Base-by-base conservation (phyloP, 2,329 filamentous ascomycete species). In the Trichoderma pleuroti region DNA sequence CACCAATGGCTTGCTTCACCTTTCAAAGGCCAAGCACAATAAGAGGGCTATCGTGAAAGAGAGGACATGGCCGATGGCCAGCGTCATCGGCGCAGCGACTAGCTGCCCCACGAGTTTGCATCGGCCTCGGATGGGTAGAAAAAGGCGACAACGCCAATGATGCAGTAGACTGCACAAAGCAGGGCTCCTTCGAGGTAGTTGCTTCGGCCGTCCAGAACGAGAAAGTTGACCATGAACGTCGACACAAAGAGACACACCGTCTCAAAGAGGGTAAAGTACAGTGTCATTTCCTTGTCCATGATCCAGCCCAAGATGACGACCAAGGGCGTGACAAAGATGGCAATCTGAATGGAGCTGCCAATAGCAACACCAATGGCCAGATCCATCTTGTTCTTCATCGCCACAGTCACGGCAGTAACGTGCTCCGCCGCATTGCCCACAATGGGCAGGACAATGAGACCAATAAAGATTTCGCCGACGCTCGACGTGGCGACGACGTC, bases 201-300 rank as follows among this genome's bases (percentile, higher is more conserved):
- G 78, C 91, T 93, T 78, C 93, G 87, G 12, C 93, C 93, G 76
- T 97, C 93, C 72, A 95, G 84, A 62, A 97, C 93, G 72, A 97
- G 82, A 78, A 96, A 97, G 81, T 95, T 96, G 81, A 95, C 92
- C 73, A 97, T 93, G 74, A 97, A 90, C 9, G 93, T 90, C 65
- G 90, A 92, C 65, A 95, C 89, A 80, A 97, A 97, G 76, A 97
- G 87, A 70, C 91, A 93, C 26, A 96, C 92, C 0, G 93, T 97
- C 86, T 97, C 93, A 80, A 97, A 97, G 62, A 93, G 86, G 72
- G 93, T 93, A 80, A 97, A 97, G 83, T 95, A 94, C 39, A 97
- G 85, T 32, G 91, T 87, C 90, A 93, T 92, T n/a, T 90, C 84
- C 72, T 86, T 87, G 72, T 85, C 81, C 79, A 92, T 86, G 72